These are phyloP conservation scores for Nannochloris sp. DNA, from an alignment of 139 green algal species.

Conservation along the genomic window DNA sequence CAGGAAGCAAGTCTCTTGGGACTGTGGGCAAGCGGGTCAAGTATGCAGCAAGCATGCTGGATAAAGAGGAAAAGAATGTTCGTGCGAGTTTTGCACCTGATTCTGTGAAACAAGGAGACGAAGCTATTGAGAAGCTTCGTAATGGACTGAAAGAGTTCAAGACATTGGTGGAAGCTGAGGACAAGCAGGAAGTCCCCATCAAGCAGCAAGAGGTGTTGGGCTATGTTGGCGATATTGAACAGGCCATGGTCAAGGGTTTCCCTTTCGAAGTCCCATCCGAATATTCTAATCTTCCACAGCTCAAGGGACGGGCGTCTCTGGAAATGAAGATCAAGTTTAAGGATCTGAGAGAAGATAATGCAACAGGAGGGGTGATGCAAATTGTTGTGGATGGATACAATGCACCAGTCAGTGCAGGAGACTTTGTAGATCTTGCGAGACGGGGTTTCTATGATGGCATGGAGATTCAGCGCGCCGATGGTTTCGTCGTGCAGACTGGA, in stretches of 20 bases:
- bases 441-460: constrained; percentile 90
- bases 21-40: constrained; percentile 48
- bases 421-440: constrained; percentile 92
- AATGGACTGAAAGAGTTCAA: constrained; percentile 59
- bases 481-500: constrained; percentile 97
- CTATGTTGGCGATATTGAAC: constrained; percentile 76
- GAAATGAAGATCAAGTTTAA: constrained; percentile 75
- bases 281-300: constrained; percentile 77
- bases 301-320: constrained; percentile 88
- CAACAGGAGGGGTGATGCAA: constrained; percentile 30
- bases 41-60: constrained; percentile 43
- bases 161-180: constrained; percentile 52
- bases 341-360: constrained; percentile 51
- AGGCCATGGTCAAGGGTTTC: constrained; percentile 90
- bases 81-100: constrained; percentile 56
- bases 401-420: constrained; percentile 79
- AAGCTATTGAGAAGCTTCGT: constrained; percentile 27
- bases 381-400: constrained; percentile 96
- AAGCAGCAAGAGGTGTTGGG: constrained; percentile 76
- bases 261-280: constrained; percentile 81
- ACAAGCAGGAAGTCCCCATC: constrained; percentile 74
- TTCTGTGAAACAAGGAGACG: constrained; percentile 50
- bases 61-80: constrained; percentile 45
- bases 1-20: constrained; percentile 73
- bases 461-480: constrained; percentile 92